Conservation (phyloP, 345 rosid genomes). For the Mallotus nudiflorus region DNA sequence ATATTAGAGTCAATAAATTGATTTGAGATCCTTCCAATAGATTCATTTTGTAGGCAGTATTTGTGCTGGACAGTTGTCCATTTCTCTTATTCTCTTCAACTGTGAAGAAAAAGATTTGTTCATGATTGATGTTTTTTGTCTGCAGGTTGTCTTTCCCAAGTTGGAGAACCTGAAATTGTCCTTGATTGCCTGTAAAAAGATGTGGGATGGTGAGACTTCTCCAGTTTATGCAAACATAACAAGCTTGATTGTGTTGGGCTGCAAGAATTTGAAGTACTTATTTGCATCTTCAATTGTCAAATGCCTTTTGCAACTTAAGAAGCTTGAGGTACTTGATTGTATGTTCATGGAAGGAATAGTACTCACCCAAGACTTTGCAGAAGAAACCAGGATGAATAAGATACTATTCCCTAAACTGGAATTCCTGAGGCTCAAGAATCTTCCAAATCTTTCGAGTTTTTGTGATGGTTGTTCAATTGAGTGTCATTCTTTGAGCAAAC, state of each 20-base stretch:
- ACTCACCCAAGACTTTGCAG: background rate
- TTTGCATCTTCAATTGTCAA: background rate
- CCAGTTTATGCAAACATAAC: background rate
- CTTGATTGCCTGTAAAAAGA: background rate
- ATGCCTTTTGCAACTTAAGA: constrained; percentile 6
- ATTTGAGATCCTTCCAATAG: too few relatives aligned
- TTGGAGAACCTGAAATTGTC: background rate
- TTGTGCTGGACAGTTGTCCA: too few relatives aligned
- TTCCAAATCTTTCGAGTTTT: constrained; percentile 10
- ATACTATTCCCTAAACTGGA: constrained; percentile 12
- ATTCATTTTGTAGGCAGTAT: too few relatives aligned
- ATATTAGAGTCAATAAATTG: too few relatives aligned
- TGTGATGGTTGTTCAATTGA: background rate
- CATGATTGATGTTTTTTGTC: too few relatives aligned
- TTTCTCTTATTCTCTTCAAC: too few relatives aligned
- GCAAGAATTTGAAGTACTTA: background rate
- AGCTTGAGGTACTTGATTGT: background rate
- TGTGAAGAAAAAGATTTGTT: too few relatives aligned
- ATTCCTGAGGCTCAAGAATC: background rate
- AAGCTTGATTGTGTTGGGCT: background rate
- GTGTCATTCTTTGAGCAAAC: background rate
- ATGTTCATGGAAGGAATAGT: constrained; percentile 6
- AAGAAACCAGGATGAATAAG: background rate
- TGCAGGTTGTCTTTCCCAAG: constrained; percentile 17
- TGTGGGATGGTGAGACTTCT: constrained; percentile 1